These are phyloP conservation scores for Rhodotorula glutinis DNA, from an alignment of 1,284 basidiomycete genomes.

Conservation along the genomic window DNA sequence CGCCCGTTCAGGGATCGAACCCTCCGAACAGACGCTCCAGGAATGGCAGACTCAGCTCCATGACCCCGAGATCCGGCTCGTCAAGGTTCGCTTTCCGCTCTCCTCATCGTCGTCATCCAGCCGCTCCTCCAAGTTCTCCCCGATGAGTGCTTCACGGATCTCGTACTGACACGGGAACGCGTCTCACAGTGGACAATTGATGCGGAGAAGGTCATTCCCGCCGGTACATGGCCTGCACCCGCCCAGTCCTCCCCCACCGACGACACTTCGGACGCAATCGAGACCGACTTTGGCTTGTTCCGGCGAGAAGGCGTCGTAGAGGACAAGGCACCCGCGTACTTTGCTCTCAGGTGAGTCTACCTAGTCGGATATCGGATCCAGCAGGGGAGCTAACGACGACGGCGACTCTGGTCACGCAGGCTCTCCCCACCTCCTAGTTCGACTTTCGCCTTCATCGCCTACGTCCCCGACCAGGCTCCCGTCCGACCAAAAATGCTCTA, in stretches of 20 bases:
- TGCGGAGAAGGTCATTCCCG: constrained; percentile 22
- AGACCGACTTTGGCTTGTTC: constrained; percentile 28
- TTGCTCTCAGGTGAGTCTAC: constrained; percentile 21
- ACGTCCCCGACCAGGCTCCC: constrained; percentile 32
- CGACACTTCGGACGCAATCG: not conserved
- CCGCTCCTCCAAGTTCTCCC: not conserved
- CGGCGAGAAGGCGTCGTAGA: constrained; percentile 13
- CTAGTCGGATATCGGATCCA: no score
- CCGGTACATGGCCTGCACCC: not conserved
- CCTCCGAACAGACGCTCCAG: constrained; percentile 1
- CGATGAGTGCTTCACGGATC: not conserved
- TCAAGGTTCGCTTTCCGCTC: constrained; percentile 28
- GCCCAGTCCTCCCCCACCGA: not conserved
- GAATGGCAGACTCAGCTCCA: constrained; percentile 14
- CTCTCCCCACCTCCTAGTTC: not conserved
- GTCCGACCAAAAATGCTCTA: constrained; percentile 71
- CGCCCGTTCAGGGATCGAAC: constrained; percentile 27
- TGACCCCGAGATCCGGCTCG: not conserved
- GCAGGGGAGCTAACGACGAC: no score
- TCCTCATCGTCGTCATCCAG: not conserved
- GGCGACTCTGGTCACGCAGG: no score
- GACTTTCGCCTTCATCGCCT: constrained; percentile 30
- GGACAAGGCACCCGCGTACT: constrained; percentile 25
- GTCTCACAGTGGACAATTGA: constrained; percentile 21
- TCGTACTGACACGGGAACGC: not conserved